Evolutionary conservation across 257 asterid genomes (phyloP).

Genomic region (Petunia axillaris): DNA sequence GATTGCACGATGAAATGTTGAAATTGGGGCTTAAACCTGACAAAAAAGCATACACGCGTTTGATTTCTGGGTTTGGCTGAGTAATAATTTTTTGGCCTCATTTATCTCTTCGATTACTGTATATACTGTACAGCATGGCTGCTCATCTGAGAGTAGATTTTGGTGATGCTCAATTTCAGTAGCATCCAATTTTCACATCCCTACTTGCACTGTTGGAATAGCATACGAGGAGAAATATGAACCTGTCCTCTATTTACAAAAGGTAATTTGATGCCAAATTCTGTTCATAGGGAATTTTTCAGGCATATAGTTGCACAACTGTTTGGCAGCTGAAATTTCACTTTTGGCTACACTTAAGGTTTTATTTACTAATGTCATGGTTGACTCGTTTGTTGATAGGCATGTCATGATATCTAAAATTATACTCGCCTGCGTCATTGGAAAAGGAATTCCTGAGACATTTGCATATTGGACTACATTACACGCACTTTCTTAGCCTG

Average conservation of each 20-base stretch:
- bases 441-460: neutral
- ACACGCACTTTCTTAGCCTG: neutral
- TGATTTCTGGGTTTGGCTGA: slow-evolving; percentile 69
- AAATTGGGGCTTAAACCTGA: slow-evolving; percentile 71
- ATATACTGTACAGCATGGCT: neutral
- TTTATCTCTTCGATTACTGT: neutral
- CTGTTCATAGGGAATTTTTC: neutral
- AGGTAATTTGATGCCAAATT: neutral
- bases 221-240: neutral
- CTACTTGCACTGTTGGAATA: neutral
- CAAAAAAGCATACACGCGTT: slow-evolving; percentile 51
- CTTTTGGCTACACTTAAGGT: neutral
- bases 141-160: neutral
- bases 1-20: slow-evolving; percentile 75
- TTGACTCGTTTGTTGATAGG: neutral
- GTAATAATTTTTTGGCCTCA: neutral
- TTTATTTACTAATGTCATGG: neutral
- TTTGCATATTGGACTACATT: slow-evolving; percentile 1
- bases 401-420: neutral
- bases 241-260: neutral
- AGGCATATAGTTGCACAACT: neutral
- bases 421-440: neutral
- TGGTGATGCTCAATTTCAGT: neutral
- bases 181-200: neutral
- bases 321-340: neutral